phyloP scores from a whole-genome alignment of 2,329 filamentous ascomycete species.

The Fusarium sp. region DNA sequence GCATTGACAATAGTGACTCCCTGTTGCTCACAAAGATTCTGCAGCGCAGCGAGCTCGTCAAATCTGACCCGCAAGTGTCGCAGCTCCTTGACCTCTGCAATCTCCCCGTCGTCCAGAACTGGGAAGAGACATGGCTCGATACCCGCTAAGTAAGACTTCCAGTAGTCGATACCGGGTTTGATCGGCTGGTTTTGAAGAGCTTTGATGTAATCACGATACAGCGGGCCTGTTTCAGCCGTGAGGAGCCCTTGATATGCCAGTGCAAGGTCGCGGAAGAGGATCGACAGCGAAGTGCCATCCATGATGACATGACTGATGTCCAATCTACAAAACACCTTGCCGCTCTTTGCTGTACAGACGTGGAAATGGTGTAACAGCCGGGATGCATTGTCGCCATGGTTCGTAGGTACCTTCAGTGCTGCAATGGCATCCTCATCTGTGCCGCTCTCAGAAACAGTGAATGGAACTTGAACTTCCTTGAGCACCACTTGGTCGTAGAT shows the following conservation, averaged over 20 bases:
- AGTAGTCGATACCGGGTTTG: slow-evolving; percentile 18
- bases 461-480: slow-evolving; percentile 19
- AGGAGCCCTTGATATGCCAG: slow-evolving; percentile 13
- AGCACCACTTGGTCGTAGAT: slow-evolving; percentile 60
- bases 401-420: slow-evolving; percentile 2
- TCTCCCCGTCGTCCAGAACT: slow-evolving; percentile 17
- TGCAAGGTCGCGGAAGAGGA: slow-evolving; percentile 35
- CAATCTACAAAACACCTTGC: slow-evolving; percentile 37
- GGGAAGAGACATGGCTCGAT: slow-evolving; percentile 37
- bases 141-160: slow-evolving; percentile 24
- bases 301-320: slow-evolving; percentile 40
- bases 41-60: slow-evolving; percentile 13
- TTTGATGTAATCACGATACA: slow-evolving; percentile 30
- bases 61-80: slow-evolving; percentile 34
- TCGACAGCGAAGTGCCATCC: slow-evolving; percentile 35
- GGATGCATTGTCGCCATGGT: background rate
- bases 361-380: slow-evolving; percentile 23
- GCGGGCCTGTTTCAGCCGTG: slow-evolving; percentile 13
- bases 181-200: slow-evolving; percentile 13
- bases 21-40: slow-evolving; percentile 14
- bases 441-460: slow-evolving; percentile 9
- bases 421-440: slow-evolving; percentile 23
- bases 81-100: slow-evolving; percentile 19
- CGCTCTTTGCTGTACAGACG: slow-evolving; percentile 34
- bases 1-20: slow-evolving; percentile 33